Conservation (phyloP, 1,139 yeast species). For the Debaryomyces psychrophilus region DNA sequence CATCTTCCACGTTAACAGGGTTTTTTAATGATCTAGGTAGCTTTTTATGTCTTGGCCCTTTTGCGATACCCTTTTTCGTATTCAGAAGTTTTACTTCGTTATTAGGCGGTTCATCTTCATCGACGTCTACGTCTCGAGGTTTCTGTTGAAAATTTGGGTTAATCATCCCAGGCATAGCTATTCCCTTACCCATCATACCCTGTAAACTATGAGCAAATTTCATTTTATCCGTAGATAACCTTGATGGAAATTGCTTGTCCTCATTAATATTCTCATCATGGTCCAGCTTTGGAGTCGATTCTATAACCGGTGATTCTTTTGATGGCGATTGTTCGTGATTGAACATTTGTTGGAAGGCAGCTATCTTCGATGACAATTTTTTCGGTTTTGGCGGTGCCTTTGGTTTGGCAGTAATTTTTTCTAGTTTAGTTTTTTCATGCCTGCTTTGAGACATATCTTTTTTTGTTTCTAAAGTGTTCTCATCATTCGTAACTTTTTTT, state of each 20-base stretch:
- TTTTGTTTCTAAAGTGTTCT: too few species aligned
- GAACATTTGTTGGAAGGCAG: conserved; percentile 77
- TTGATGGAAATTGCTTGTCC: conserved; percentile 14
- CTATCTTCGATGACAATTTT: conserved; percentile 74
- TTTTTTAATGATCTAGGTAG: conserved; percentile 65
- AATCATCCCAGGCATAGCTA: conserved; percentile 69
- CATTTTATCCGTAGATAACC: conserved; percentile 38
- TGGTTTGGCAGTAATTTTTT: conserved; percentile 11
- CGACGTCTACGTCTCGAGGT: conserved; percentile 5
- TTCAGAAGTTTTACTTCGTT: conserved; percentile 32
- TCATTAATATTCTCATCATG: conserved; percentile 5
- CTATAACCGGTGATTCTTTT: conserved; percentile 7
- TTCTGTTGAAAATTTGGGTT: conserved; percentile 20
- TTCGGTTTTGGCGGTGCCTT: conserved; percentile 69
- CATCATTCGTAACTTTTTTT: not conserved
- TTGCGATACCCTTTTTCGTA: conserved; percentile 47
- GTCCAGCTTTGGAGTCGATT: conserved; percentile 8
- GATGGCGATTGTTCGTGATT: conserved; percentile 28
- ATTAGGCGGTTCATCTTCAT: conserved; percentile 25
- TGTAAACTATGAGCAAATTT: conserved; percentile 58
- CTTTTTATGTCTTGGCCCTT: conserved; percentile 79
- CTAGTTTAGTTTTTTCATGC: not conserved
- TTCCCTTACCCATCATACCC: conserved; percentile 57
- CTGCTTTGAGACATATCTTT: not conserved
- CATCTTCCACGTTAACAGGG: conserved; percentile 41